Conservation (phyloP, 169 alveolate species). For the Eimeria sp. region DNA sequence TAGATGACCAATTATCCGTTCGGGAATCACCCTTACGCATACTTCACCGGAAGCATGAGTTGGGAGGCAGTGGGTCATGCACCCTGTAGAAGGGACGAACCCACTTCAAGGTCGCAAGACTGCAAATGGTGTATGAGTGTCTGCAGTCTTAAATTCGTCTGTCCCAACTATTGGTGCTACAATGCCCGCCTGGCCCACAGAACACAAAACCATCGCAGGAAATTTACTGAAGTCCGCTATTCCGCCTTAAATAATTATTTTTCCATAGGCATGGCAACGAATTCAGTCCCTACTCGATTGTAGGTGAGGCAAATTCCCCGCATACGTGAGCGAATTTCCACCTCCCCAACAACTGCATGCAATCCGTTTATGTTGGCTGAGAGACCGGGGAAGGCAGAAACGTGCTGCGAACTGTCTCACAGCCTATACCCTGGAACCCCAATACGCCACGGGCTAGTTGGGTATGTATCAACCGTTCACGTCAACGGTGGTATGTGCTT, state of each 20-base stretch:
- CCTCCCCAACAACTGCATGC: neutral
- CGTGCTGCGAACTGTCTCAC: conserved; percentile 25
- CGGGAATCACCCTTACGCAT: neutral
- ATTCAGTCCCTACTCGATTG: neutral
- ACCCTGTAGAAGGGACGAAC: neutral
- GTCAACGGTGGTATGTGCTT: neutral
- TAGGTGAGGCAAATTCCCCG: neutral
- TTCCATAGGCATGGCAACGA: neutral
- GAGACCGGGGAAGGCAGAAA: neutral
- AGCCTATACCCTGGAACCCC: neutral
- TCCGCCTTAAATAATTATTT: neutral
- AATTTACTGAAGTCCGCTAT: neutral
- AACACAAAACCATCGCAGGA: neutral
- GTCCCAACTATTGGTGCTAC: neutral
- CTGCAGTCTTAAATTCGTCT: neutral
- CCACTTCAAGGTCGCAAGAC: neutral
- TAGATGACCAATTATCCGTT: neutral
- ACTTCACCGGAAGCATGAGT: neutral
- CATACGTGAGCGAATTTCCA: neutral
- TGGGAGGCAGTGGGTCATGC: neutral
- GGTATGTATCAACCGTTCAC: neutral
- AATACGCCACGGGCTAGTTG: neutral
- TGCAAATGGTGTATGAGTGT: neutral
- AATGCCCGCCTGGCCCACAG: neutral
- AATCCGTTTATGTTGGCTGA: neutral